A percentile compares a stretch with the other conserved stretches of the same genome.
Evolutionary conservation across 2,329 filamentous ascomycete species (phyloP).

Genomic region (Beauveria rudraprayagi): DNA sequence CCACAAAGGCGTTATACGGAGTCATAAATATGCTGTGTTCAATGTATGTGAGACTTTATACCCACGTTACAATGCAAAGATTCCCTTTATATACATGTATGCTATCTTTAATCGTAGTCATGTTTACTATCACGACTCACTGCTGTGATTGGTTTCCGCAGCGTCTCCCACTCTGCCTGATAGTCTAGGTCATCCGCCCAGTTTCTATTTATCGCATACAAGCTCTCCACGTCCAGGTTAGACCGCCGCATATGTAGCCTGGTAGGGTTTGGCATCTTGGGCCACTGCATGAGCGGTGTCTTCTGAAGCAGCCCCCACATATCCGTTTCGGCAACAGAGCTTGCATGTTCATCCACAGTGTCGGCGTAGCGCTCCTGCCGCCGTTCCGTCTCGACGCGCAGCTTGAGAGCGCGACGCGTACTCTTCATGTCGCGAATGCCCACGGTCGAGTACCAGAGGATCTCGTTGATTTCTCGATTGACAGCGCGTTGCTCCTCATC

Average conservation of each 20-base stretch:
- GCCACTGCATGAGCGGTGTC: constrained; percentile 27
- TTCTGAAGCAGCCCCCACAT: constrained; percentile 39
- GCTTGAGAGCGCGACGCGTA: constrained; percentile 28
- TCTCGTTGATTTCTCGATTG: constrained; percentile 32
- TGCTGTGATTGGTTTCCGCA: not conserved
- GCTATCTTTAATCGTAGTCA: not conserved
- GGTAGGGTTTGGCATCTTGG: constrained; percentile 7
- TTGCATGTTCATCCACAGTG: constrained; percentile 30
- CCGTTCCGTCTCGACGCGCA: constrained; percentile 33
- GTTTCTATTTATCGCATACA: constrained; percentile 27
- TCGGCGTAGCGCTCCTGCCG: constrained; percentile 38
- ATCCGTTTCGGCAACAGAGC: constrained; percentile 32
- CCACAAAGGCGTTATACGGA: not conserved
- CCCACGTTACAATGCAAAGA: not conserved
- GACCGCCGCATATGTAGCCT: constrained; percentile 19
- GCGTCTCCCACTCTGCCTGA: constrained; percentile 36
- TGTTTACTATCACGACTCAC: not conserved
- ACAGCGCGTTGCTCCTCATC: constrained; percentile 25
- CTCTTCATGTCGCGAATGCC: constrained; percentile 30
- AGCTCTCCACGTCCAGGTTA: constrained; percentile 26
- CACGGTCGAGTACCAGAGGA: constrained; percentile 32
- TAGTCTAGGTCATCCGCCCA: constrained; percentile 33
- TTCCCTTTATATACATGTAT: not conserved
- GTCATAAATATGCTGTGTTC: not conserved
- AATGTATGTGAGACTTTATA: not conserved